Percentiles rank a stretch among this genome's conserved stretches.
These are phyloP conservation scores for Clavulina sp. DNA, from an alignment of 768 basidiomycete species.

Conservation along the genomic window DNA sequence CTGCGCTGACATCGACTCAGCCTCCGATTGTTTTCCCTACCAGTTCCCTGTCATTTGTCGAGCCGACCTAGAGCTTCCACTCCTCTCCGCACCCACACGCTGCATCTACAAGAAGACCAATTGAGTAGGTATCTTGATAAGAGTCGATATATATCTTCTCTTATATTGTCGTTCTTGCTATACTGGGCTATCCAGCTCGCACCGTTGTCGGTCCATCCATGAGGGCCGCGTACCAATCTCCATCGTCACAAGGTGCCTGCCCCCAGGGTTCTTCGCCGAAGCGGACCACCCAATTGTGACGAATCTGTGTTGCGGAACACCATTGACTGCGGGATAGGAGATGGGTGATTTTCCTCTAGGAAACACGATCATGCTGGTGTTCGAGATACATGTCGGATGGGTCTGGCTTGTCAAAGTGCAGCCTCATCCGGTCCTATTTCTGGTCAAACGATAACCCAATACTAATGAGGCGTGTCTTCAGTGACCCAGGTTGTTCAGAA, in stretches of 20 bases:
- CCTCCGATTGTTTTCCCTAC: too few relatives aligned
- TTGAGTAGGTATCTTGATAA: slow-evolving; percentile 93
- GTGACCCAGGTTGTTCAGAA: slow-evolving; percentile 63
- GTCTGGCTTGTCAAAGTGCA: slow-evolving; percentile 55
- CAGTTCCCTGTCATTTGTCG: too few relatives aligned
- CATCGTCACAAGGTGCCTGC: slow-evolving; percentile 38
- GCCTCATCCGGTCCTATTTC: slow-evolving; percentile 66
- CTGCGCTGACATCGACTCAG: too few relatives aligned
- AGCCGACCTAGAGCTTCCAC: too few relatives aligned
- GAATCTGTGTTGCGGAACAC: slow-evolving; percentile 69
- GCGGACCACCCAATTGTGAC: slow-evolving; percentile 82
- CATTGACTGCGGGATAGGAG: slow-evolving; percentile 73
- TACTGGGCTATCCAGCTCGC: neutral
- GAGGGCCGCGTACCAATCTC: slow-evolving; percentile 85
- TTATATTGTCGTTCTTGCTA: neutral
- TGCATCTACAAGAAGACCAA: too few relatives aligned
- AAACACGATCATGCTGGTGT: slow-evolving; percentile 89
- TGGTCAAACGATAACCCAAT: too few relatives aligned
- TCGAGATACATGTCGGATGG: slow-evolving; percentile 94
- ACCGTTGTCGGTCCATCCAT: slow-evolving; percentile 27
- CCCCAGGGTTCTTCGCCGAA: slow-evolving; percentile 79
- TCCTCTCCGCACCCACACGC: too few relatives aligned
- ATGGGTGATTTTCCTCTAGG: slow-evolving; percentile 96
- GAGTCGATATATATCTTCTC: slow-evolving; percentile 21
- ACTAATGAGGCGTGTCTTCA: too few relatives aligned